Evolutionary conservation across 1,139 yeast species (phyloP).

Genomic region (Lodderomyces elongisporus): DNA sequence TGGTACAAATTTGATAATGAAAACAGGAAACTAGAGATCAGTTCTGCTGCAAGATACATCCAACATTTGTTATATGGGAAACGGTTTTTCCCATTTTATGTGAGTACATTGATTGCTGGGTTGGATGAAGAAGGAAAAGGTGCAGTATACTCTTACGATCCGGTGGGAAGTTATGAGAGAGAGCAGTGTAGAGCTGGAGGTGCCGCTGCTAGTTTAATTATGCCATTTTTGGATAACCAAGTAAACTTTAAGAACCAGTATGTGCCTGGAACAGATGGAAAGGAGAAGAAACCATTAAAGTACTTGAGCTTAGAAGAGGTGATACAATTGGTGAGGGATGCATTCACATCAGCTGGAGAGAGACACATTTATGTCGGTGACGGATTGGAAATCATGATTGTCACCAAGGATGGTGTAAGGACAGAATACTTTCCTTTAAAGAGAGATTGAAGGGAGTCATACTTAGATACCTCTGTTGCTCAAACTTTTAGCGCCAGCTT

Average conservation of each 20-base stretch:
- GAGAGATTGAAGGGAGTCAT: constrained; percentile 70
- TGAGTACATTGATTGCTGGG: constrained; percentile 91
- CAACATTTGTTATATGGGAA: constrained; percentile 90
- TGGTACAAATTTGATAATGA: constrained; percentile 92
- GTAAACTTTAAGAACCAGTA: constrained; percentile 91
- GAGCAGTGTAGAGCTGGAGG: constrained; percentile 98
- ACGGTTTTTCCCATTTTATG: constrained; percentile 95
- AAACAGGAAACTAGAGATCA: constrained; percentile 61
- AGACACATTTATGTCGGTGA: constrained; percentile 99
- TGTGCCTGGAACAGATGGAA: constrained; percentile 72
- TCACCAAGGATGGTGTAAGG: constrained; percentile 89
- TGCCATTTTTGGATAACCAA: constrained; percentile 97
- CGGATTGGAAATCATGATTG: constrained; percentile 83
- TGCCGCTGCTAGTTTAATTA: constrained; percentile 90
- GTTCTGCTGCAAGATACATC: constrained; percentile 83
- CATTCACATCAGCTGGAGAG: constrained; percentile 93
- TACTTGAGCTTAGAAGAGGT: constrained; percentile 80
- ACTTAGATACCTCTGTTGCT: too few species aligned
- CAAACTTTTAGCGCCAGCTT: too few species aligned
- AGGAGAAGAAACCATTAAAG: constrained; percentile 53
- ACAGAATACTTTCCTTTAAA: constrained; percentile 81
- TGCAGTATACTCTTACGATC: constrained; percentile 93
- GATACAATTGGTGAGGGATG: constrained; percentile 80
- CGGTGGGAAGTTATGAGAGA: constrained; percentile 96
- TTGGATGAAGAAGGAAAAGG: constrained; percentile 93